phyloP scores from a whole-genome alignment of 305 asterid genomes.

The Fraxinus ornus region DNA sequence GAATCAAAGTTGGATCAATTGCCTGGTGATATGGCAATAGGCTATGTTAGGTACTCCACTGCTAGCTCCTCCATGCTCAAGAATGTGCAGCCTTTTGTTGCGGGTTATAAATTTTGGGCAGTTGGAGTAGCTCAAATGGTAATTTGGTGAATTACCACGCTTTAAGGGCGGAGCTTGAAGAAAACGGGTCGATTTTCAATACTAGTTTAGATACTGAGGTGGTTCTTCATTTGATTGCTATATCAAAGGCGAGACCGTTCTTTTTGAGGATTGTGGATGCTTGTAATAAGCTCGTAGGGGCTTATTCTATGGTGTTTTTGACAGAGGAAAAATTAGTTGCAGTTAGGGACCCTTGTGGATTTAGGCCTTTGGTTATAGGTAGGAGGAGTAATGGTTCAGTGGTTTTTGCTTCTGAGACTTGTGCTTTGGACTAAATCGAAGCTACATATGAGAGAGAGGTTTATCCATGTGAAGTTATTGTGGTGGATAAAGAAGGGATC shows the following conservation, averaged over 20 bases:
- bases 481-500: not conserved
- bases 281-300: slow-evolving; percentile 28
- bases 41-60: slow-evolving; percentile 89
- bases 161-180: slow-evolving; percentile 23
- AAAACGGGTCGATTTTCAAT: slow-evolving; percentile 29
- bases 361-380: not conserved
- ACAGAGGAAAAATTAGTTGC: slow-evolving; percentile 6
- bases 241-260: not conserved
- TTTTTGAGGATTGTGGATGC: slow-evolving; percentile 11
- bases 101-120: slow-evolving; percentile 20
- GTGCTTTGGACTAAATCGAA: not conserved
- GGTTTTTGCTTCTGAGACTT: slow-evolving; percentile 1
- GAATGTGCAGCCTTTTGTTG: slow-evolving; percentile 33
- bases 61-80: slow-evolving; percentile 94
- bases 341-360: not conserved
- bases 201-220: not conserved
- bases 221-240: not conserved
- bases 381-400: not conserved
- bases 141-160: slow-evolving; percentile 30
- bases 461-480: not conserved
- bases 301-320: slow-evolving; percentile 31
- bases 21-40: slow-evolving; percentile 79
- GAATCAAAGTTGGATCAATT: slow-evolving; percentile 62
- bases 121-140: slow-evolving; percentile 33
- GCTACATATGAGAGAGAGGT: not conserved